Evolutionary conservation across 2,329 filamentous ascomycete genomes (phyloP), one percentile per base, ranked within the genome.

Genomic region (Mycosphaerella arachidis): DNA sequence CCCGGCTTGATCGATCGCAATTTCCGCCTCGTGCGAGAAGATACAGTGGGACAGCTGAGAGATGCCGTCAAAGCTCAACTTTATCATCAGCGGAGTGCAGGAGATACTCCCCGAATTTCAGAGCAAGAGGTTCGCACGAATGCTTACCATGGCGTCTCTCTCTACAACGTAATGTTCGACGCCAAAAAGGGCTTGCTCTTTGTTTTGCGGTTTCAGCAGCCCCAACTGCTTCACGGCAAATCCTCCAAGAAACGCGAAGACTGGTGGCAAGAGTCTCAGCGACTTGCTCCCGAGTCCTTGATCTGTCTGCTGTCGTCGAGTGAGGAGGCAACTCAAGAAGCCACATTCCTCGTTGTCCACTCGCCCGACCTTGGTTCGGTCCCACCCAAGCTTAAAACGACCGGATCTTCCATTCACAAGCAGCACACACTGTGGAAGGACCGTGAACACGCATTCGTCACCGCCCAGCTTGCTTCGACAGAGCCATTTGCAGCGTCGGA

Each of bases 1-100:
- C 88, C 90, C 66, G 89, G 88, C 67, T 85, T 90, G 55, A 92
- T 89, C 63, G 88, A 90, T 66, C 89, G 88, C 67, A 85, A 90
- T 55, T 92, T 89, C 63, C 85, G 89, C 0, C 78, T 91, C 0
- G 75, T 90, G 0, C 77, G 89, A 2, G 87, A 92, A 65, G 88
- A 91, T 62, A 86, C 91, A 79, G 73, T 91, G 0, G 82, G 78
- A 0, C 86, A 88, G 62, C 75, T 92, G 2, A 80, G 84, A 1
- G 82, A 86, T 8, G 86, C 88, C 52, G 76, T 82, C 2, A 73
- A 74, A 43, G 63, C n/a, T n/a, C n/a, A n/a, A n/a, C n/a, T n/a
- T n/a, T n/a, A n/a, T n/a, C n/a, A n/a, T n/a, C n/a, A n/a, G n/a
- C n/a, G n/a, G n/a, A n/a, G n/a, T n/a, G n/a, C n/a, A n/a, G n/a